Evolutionary conservation across 306 rosid genomes (phyloP).

Genomic region (Luffa acutangula): DNA sequence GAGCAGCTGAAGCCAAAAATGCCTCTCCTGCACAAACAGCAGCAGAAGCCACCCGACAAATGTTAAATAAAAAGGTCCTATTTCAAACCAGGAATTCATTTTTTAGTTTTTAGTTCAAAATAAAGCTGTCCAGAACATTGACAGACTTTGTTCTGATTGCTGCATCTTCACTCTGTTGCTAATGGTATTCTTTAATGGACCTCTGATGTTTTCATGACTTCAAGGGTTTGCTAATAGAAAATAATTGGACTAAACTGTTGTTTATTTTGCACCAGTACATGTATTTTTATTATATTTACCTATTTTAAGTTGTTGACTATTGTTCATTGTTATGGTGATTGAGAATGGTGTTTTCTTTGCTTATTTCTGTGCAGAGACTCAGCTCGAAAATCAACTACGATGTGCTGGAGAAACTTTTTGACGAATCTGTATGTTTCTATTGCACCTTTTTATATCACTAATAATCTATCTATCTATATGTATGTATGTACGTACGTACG

Average conservation of each 20-base stretch:
- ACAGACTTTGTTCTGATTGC: not conserved
- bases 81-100: not conserved
- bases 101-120: not conserved
- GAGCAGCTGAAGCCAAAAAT: constrained; percentile 30
- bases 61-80: constrained; percentile 49
- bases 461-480: not conserved
- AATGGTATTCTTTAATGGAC: not conserved
- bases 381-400: constrained; percentile 55
- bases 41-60: constrained; percentile 52
- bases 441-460: not conserved
- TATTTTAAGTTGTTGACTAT: not conserved
- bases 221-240: not conserved
- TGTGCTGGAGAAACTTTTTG: constrained; percentile 34
- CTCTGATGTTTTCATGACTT: not conserved
- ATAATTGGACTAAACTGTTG: not conserved
- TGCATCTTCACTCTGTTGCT: not conserved
- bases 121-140: not conserved
- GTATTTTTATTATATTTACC: not conserved
- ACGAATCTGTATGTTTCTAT: constrained; percentile 11
- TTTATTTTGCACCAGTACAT: not conserved
- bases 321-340: not conserved
- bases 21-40: constrained; percentile 65
- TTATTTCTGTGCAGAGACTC: constrained; percentile 38
- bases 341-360: not conserved
- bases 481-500: too few species aligned